These are phyloP conservation scores for Xylariaceae sp. DNA, from an alignment of 2,329 filamentous ascomycete genomes.

Conservation along the genomic window DNA sequence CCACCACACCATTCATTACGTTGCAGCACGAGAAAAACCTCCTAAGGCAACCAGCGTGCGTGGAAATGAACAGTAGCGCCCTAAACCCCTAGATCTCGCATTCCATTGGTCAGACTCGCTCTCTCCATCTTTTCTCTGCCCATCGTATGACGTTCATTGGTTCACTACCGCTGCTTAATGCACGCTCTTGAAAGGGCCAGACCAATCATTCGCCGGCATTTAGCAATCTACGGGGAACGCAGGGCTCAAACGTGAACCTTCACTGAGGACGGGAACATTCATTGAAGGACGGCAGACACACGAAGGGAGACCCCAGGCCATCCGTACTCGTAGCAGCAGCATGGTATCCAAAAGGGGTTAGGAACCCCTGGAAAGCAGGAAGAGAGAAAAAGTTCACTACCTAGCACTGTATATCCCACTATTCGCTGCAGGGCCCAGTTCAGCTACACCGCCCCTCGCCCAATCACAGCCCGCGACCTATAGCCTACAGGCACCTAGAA, in stretches of 20 bases:
- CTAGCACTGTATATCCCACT: background rate
- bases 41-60: background rate
- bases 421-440: background rate
- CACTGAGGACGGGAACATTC: too few species aligned
- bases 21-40: background rate
- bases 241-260: background rate
- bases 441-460: background rate
- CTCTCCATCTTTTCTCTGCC: slow-evolving; percentile 3
- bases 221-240: background rate
- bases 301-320: too few species aligned
- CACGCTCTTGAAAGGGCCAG: slow-evolving; percentile 8
- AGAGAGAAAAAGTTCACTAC: background rate
- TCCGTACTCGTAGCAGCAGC: too few species aligned
- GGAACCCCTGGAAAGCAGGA: background rate
- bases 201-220: slow-evolving; percentile 11
- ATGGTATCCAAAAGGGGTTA: background rate
- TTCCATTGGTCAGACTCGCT: slow-evolving; percentile 9
- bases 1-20: too few species aligned
- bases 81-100: background rate
- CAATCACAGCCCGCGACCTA: background rate
- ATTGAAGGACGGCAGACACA: too few species aligned
- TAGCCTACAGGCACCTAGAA: background rate
- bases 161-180: slow-evolving; percentile 5
- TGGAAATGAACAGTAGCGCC: slow-evolving; percentile 13
- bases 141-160: slow-evolving; percentile 9